These are phyloP conservation scores for Pyrus bretschneideri DNA, from an alignment of 306 rosid genomes.

Conservation along the genomic window DNA sequence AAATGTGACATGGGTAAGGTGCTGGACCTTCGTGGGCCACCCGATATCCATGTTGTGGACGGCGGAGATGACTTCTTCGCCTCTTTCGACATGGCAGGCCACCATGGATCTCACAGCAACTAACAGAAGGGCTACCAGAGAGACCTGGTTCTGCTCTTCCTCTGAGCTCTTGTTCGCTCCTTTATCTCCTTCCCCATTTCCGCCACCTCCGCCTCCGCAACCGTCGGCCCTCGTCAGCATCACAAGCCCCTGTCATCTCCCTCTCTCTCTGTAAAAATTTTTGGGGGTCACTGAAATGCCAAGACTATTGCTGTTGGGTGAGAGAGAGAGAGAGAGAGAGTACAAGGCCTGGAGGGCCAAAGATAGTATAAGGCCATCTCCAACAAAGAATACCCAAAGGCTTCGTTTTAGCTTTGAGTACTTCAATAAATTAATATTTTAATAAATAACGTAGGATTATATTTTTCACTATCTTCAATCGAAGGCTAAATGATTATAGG, in stretches of 20 bases:
- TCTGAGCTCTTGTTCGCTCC: slow-evolving; percentile 23
- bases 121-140: slow-evolving; percentile 44
- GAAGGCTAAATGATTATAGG: accelerated
- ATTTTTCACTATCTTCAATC: too few species aligned
- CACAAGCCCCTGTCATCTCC: slow-evolving; percentile 67
- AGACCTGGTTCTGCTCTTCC: slow-evolving; percentile 61
- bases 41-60: slow-evolving; percentile 50
- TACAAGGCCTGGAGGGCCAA: too few species aligned
- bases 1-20: too few species aligned
- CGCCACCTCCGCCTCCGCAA: slow-evolving; percentile 49
- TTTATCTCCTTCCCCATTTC: slow-evolving; percentile 18
- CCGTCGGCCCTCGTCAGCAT: slow-evolving; percentile 69
- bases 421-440: too few species aligned
- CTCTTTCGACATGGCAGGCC: slow-evolving; percentile 58
- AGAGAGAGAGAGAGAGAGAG: not conserved
- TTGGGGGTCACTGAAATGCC: not conserved
- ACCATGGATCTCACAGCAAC: slow-evolving; percentile 86
- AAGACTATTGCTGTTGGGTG: not conserved
- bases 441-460: too few species aligned
- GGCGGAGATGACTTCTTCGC: slow-evolving; percentile 62
- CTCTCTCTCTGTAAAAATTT: slow-evolving; percentile 3
- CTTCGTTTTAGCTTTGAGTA: too few species aligned
- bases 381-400: too few species aligned
- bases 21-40: too few species aligned
- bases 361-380: too few species aligned